A percentile compares a stretch with the other conserved stretches of the same genome.
phyloP scores from a whole-genome alignment of 768 basidiomycete genomes.

The Amanita rubescens region DNA sequence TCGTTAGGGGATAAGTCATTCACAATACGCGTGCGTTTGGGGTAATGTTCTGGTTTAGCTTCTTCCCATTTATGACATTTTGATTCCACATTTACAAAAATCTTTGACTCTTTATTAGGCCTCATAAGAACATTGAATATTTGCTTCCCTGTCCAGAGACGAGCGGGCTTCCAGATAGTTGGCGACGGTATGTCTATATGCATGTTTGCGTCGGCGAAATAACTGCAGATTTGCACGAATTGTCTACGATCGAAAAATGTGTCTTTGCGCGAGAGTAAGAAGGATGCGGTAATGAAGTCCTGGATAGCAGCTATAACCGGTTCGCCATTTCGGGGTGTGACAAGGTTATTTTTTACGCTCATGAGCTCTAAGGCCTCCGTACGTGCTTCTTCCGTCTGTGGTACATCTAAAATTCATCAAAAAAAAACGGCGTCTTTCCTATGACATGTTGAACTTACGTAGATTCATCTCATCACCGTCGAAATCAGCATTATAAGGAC shows the following conservation, averaged over 20 bases:
- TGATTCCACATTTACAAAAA: constrained; percentile 91
- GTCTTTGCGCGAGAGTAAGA: constrained; percentile 88
- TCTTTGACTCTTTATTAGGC: constrained; percentile 75
- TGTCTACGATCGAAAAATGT: constrained; percentile 89
- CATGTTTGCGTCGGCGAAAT: constrained; percentile 83
- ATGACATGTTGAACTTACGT: constrained; percentile 44
- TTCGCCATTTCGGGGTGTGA: constrained; percentile 96
- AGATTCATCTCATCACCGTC: constrained; percentile 99
- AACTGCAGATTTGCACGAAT: constrained; percentile 95
- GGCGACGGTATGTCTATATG: constrained; percentile 96
- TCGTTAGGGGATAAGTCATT: constrained; percentile 94
- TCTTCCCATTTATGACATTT: constrained; percentile 91
- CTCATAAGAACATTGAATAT: constrained; percentile 97
- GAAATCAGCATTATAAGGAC: constrained; percentile 98
- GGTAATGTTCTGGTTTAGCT: constrained; percentile 54
- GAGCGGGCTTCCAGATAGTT: constrained; percentile 84
- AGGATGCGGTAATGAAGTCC: constrained; percentile 99
- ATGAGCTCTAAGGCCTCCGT: constrained; percentile 97
- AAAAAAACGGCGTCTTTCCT: constrained; percentile 2
- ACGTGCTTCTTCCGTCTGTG: constrained; percentile 96
- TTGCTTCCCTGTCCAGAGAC: constrained; percentile 98
- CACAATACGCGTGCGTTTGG: constrained; percentile 50
- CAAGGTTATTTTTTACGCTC: constrained; percentile 94
- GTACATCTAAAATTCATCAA: constrained; percentile 60
- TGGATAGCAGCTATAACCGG: constrained; percentile 99